These are phyloP conservation scores for Sideroxylon spinosum DNA, from an alignment of 179 eudicot genomes.

Conservation along the genomic window DNA sequence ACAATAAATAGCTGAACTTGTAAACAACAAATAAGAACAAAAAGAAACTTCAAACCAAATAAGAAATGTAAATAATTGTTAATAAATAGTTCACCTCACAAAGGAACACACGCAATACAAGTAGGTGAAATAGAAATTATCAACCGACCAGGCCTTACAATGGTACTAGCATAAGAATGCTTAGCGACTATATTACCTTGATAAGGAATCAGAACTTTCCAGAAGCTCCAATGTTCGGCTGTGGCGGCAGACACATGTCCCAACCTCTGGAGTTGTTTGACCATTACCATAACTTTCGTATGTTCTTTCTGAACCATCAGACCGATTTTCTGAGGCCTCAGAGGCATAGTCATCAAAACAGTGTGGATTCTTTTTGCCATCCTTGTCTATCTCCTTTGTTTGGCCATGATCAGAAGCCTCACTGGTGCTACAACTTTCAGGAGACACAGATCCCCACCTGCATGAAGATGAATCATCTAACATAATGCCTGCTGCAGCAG, in stretches of 20 bases:
- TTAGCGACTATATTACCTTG: slow-evolving; percentile 44
- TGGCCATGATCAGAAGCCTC: slow-evolving; percentile 63
- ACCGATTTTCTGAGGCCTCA: slow-evolving; percentile 43
- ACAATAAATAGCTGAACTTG: neutral
- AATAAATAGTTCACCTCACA: neutral
- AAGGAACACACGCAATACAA: neutral
- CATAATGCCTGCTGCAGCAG: slow-evolving; percentile 79
- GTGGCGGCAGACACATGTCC: slow-evolving; percentile 27
- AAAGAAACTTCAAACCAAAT: slow-evolving; percentile 7
- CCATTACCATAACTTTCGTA: slow-evolving; percentile 39
- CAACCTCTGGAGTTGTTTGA: slow-evolving; percentile 35
- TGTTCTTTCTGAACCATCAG: slow-evolving; percentile 34
- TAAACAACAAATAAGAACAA: slow-evolving; percentile 3
- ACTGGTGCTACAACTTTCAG: slow-evolving; percentile 49
- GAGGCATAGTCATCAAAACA: slow-evolving; percentile 45
- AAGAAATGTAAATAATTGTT: neutral
- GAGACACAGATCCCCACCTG: slow-evolving; percentile 52
- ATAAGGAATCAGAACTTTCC: slow-evolving; percentile 55
- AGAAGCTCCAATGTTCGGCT: slow-evolving; percentile 48
- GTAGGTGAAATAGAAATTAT: neutral
- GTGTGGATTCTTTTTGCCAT: slow-evolving; percentile 36
- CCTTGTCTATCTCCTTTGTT: slow-evolving; percentile 38
- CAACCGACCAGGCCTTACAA: neutral
- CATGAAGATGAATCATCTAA: slow-evolving; percentile 54
- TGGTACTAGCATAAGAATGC: neutral